Evolutionary conservation across 2,329 filamentous ascomycete species (phyloP), one percentile per base, ranked within the genome.

Genomic region (Neopestalotiopsis sp.): DNA sequence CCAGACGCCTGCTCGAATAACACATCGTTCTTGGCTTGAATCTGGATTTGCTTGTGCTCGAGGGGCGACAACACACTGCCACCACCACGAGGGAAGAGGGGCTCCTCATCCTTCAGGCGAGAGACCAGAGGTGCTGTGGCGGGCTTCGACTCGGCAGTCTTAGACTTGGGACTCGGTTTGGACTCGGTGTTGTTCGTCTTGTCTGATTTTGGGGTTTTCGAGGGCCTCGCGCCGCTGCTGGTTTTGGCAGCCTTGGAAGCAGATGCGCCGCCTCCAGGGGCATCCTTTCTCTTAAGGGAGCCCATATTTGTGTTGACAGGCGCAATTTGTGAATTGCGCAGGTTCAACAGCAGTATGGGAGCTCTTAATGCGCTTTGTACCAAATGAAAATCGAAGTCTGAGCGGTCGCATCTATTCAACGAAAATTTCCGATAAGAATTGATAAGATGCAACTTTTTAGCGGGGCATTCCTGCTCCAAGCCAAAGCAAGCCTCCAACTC

Each of bases 21-120:
- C 56, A 95, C 96, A 84, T 99, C 96, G 75, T 92, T 91, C 77
- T 93, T 96, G 61, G 96, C 96, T 81, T 98, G 92, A 69, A 97
- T 91, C 76, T 96, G 92, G 71, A 99, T 98, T 81, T 98, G 94
- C 83, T 97, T 98, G 79, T 97, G 93, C 80, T 99, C 96, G 65
- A 99, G 85, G 24, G 96, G 95, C 1, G 96, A 98, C 78, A 99
- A 84, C 66, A 97, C 87, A 77, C 94, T 97, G 66, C 90, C 95
- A 58, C 96, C 97, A 68, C 96, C 96, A 86, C 96, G 90, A 73
- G 96, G 95, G 76, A 99, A 99, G 59, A 95, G 87, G 42, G 91
- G 91, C 78, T 98, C 96, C 73, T 98, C 96, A 73, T 96, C 92
- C 79, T 87, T 90, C 65, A 89, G 77, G 12, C 83, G 77, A 49